phyloP scores from a whole-genome alignment of 805 yeast genomes.

The Candida dendrica region DNA sequence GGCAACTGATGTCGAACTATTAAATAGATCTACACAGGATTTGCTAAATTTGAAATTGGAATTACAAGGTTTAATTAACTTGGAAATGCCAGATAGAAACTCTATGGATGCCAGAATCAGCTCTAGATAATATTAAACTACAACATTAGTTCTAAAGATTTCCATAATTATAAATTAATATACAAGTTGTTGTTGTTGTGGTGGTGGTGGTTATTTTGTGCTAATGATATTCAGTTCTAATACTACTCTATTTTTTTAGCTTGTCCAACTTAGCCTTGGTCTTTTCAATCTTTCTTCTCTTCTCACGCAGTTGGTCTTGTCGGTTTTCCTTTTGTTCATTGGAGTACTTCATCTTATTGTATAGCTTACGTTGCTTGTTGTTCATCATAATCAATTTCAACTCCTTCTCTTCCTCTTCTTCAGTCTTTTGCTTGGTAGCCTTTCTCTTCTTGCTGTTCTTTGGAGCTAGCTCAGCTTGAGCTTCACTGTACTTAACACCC shows the following conservation, averaged over 20 bases:
- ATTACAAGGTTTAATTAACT: constrained; percentile 57
- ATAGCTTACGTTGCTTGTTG: constrained; percentile 88
- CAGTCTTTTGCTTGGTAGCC: constrained; percentile 30
- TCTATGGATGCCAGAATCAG: constrained; percentile 70
- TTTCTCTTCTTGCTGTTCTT: constrained; percentile 30
- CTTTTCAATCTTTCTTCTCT: constrained; percentile 65
- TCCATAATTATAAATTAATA: not conserved
- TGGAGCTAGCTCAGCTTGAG: constrained; percentile 31
- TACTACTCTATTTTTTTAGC: constrained; percentile 27
- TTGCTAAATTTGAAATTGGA: constrained; percentile 57
- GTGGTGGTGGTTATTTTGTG: too few species aligned
- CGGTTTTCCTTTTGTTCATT: constrained; percentile 75
- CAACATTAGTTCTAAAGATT: not conserved
- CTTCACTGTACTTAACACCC: constrained; percentile 73
- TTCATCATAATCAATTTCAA: constrained; percentile 96
- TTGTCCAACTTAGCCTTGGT: constrained; percentile 20
- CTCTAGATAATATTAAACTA: not conserved
- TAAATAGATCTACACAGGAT: constrained; percentile 57
- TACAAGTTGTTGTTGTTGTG: too few species aligned
- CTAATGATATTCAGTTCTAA: not conserved
- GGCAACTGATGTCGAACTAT: constrained; percentile 68
- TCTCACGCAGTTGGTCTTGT: constrained; percentile 58
- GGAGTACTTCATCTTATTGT: constrained; percentile 92
- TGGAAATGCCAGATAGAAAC: constrained; percentile 71
- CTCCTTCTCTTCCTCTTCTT: constrained; percentile 73